A percentile compares a stretch with the other conserved stretches of the same genome.
Evolutionary conservation across 169 alveolate genomes (phyloP).

Genomic region (Theileria annulata): DNA sequence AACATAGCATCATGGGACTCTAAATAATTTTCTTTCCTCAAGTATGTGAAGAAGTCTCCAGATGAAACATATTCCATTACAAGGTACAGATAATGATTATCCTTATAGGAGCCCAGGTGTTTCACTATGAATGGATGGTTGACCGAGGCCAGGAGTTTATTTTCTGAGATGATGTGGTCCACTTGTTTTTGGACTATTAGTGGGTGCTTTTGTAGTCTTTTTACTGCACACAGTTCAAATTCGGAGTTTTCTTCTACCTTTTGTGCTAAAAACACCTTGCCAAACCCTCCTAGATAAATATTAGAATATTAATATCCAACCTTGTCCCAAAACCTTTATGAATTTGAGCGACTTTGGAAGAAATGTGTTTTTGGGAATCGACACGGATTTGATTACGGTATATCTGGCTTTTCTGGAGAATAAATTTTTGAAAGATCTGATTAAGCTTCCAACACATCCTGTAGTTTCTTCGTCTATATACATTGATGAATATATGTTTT

Average conservation of each 20-base stretch:
- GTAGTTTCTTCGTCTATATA: conserved; percentile 23
- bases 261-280: conserved; percentile 90
- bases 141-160: conserved; percentile 86
- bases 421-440: conserved; percentile 25
- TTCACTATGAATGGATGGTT: conserved; percentile 94
- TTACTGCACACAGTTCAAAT: conserved; percentile 75
- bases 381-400: background rate
- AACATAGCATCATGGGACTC: conserved; percentile 91
- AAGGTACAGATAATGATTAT: conserved; percentile 87
- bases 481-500: too few relatives aligned
- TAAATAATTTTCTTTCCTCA: conserved; percentile 89
- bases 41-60: conserved; percentile 93
- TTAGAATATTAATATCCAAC: conserved; percentile 18
- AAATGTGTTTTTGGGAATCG: conserved; percentile 11
- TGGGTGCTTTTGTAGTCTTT: conserved; percentile 79
- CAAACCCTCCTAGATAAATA: conserved; percentile 87
- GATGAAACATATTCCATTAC: conserved; percentile 93
- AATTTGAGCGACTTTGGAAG: conserved; percentile 30
- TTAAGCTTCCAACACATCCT: conserved; percentile 51
- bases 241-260: conserved; percentile 65
- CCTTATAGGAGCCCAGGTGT: conserved; percentile 86
- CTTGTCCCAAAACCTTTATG: conserved; percentile 53
- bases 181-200: conserved; percentile 84
- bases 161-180: conserved; percentile 95
- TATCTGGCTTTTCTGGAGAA: conserved; percentile 3